Percentiles rank a stretch among this genome's conserved stretches.
Conservation (phyloP, 106 monocot species). For the Dendrobium officinale region DNA sequence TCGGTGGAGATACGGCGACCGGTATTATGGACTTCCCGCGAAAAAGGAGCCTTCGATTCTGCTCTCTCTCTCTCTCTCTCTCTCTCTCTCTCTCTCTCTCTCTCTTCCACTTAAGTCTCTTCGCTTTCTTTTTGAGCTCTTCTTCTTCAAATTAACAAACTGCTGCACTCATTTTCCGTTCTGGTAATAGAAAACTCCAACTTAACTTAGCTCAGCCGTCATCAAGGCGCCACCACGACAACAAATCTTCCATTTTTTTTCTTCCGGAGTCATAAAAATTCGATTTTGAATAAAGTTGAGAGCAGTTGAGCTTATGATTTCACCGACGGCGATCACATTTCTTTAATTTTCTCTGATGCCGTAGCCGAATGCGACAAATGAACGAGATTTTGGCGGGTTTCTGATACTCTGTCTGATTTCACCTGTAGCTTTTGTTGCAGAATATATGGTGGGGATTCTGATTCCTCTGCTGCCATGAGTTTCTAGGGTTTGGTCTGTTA, state of each 20-base stretch:
- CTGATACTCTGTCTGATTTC: constrained; percentile 2
- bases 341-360: not conserved
- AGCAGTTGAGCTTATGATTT: constrained; percentile 24
- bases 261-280: not conserved
- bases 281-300: constrained; percentile 16
- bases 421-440: not conserved
- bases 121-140: not conserved
- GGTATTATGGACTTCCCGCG: constrained; percentile 31
- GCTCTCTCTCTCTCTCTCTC: not conserved
- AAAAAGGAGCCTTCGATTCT: not conserved
- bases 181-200: constrained; percentile 20
- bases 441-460: not conserved
- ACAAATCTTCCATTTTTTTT: not conserved
- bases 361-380: constrained; percentile 17
- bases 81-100: not conserved
- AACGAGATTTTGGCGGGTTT: constrained; percentile 40
- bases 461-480: not conserved
- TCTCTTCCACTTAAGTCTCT: not conserved
- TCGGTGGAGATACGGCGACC: constrained; percentile 27
- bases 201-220: constrained; percentile 14
- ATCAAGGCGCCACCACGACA: constrained; percentile 6
- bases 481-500: not conserved
- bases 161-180: not conserved
- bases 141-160: not conserved
- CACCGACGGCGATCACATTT: constrained; percentile 7